These are phyloP conservation scores for Botryotinia calthae DNA, from an alignment of 2,329 filamentous ascomycete species.

Conservation along the genomic window DNA sequence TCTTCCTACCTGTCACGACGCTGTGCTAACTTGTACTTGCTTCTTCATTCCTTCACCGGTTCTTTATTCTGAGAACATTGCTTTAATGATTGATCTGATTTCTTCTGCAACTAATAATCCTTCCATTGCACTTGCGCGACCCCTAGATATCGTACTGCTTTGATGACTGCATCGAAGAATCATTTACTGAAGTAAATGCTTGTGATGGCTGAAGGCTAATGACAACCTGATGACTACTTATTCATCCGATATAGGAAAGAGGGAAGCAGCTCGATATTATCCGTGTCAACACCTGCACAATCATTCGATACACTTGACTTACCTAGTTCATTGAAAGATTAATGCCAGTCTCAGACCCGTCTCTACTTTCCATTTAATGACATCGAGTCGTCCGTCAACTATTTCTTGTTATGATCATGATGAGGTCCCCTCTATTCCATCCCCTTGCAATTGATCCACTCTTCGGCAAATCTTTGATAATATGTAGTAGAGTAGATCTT, in stretches of 20 bases:
- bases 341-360: not conserved
- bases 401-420: not conserved
- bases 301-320: slow-evolving; percentile 14
- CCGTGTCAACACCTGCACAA: slow-evolving; percentile 10
- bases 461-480: slow-evolving; percentile 4
- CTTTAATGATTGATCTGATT: slow-evolving; percentile 1
- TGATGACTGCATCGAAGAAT: slow-evolving; percentile 16
- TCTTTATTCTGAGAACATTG: not conserved
- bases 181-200: not conserved
- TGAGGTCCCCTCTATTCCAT: not conserved
- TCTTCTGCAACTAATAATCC: slow-evolving; percentile 12
- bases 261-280: slow-evolving; percentile 1
- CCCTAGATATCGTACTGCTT: slow-evolving; percentile 5
- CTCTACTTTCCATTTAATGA: not conserved
- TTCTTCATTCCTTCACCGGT: not conserved
- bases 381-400: not conserved
- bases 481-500: slow-evolving; percentile 7
- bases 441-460: slow-evolving; percentile 10
- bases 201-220: slow-evolving; percentile 7
- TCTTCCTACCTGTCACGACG: not conserved
- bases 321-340: not conserved
- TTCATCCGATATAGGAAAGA: slow-evolving; percentile 15
- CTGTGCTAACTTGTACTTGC: not conserved
- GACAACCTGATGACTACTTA: slow-evolving; percentile 6
- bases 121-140: slow-evolving; percentile 13